Evolutionary conservation across 192 early-diverging fungal species (phyloP), one percentile per base, ranked within the genome.

Genomic region (Coemansia sp.): DNA sequence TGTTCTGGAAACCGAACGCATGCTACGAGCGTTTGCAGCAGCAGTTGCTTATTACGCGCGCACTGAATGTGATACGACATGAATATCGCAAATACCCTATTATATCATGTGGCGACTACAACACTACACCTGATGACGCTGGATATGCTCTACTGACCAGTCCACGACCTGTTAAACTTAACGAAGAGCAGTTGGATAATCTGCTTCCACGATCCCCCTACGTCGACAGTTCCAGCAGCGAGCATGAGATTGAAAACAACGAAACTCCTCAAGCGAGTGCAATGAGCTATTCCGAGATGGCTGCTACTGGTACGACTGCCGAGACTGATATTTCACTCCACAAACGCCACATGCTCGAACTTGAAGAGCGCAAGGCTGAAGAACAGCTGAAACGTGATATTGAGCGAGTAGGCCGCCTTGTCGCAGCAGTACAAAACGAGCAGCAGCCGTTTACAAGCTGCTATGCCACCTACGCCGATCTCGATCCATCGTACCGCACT

Each of bases 71-170:
- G 12, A 54, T 82, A 56, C 69, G 73, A 21, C 53, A 49, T n/a
- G 72, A 76, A 24, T 69, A 76, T 26, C 66, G 71, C 9, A 56
- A 24, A 0, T 69, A 53, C 16, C 8, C 64, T 0, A 32, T 75
- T 25, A 64, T 76, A 16, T 69, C 63, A 7, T 73, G 70, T 9
- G 67, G 73, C 60, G 85, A 86, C 60, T 86, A 78, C 66, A 86
- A 86, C 56, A 86, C 85, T 8, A 86, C 85, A 1, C 85, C 85
- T 1, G 78, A 83, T 26, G 85, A 86, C 56, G 85, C 83, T 38
- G 83, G 79, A 10, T 86, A 86, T 68, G 75, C 71, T 41, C 68
- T 83, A 18, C 62, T 85, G 67, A 85, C 84, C 16, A 82, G 69
- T 56, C 50, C 67, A 49, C 77, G 84, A 9, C 84, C 85, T 0